A percentile compares a stretch with the other conserved stretches of the same genome.
Evolutionary conservation across 2,329 filamentous ascomycete genomes (phyloP).

Genomic region (Ophiostoma tasmaniense): DNA sequence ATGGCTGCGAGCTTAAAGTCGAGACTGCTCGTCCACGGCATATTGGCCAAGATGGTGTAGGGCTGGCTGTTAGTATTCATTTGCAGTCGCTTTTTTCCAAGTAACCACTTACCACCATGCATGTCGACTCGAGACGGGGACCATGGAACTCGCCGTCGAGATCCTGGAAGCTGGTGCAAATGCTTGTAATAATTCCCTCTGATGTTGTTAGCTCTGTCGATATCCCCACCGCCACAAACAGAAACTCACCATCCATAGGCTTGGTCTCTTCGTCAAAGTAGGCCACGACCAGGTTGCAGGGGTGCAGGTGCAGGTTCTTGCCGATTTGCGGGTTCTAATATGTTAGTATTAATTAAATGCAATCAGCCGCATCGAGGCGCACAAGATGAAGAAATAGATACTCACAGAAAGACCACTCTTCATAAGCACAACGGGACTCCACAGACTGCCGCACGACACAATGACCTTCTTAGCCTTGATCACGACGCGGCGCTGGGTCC

Average conservation of each 20-base stretch:
- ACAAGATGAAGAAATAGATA: background rate
- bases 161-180: conserved; percentile 71
- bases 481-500: conserved; percentile 51
- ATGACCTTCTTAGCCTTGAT: conserved; percentile 76
- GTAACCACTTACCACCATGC: conserved; percentile 49
- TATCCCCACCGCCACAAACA: too few relatives aligned
- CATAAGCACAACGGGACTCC: conserved; percentile 66
- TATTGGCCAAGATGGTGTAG: conserved; percentile 49
- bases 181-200: conserved; percentile 71
- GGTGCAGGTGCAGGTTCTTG: conserved; percentile 73
- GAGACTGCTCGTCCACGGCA: conserved; percentile 60
- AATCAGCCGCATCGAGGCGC: background rate
- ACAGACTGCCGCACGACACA: conserved; percentile 65
- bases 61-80: conserved; percentile 47
- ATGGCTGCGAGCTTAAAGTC: conserved; percentile 65
- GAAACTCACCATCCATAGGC: conserved; percentile 57
- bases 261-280: conserved; percentile 61
- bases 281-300: conserved; percentile 50
- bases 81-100: too few relatives aligned
- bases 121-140: conserved; percentile 66
- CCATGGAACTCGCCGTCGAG: conserved; percentile 75
- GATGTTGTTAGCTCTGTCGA: conserved; percentile 20
- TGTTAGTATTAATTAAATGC: conserved; percentile 25
- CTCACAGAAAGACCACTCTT: conserved; percentile 66
- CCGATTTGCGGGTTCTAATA: conserved; percentile 70